Conservation (phyloP, 2,329 filamentous ascomycete genomes). For the Fusarium decemcellulare region DNA sequence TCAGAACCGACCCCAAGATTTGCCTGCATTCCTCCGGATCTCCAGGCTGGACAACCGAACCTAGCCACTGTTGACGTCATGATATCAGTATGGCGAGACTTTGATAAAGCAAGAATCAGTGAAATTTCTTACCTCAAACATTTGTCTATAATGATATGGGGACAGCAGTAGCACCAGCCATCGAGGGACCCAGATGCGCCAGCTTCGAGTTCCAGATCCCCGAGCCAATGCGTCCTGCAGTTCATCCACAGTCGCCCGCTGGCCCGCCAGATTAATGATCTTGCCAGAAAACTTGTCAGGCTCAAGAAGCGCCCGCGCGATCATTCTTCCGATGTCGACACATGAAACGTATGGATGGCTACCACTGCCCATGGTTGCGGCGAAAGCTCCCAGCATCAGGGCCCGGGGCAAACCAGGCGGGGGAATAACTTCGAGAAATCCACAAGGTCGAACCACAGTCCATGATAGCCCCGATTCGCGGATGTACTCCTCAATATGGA, state of each 20-base stretch:
- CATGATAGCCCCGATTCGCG: not conserved
- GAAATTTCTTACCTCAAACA: not conserved
- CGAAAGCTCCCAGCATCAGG: not conserved
- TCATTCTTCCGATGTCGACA: not conserved
- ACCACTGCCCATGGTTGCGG: not conserved
- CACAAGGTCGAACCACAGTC: not conserved
- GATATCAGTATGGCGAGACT: too few species aligned
- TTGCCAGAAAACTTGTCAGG: not conserved
- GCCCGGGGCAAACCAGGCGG: not conserved
- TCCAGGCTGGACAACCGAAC: too few species aligned
- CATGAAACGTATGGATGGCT: not conserved
- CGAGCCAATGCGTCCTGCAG: not conserved
- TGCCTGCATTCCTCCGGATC: too few species aligned
- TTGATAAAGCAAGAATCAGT: too few species aligned
- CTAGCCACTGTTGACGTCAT: too few species aligned
- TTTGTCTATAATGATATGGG: not conserved
- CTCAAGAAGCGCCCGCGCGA: not conserved
- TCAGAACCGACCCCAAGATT: too few species aligned
- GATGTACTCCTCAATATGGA: not conserved
- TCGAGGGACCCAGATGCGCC: not conserved
- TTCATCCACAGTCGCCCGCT: not conserved
- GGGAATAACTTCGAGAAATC: not conserved
- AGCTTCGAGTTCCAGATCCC: not conserved
- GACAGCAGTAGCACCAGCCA: not conserved
- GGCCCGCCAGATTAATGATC: not conserved